A percentile compares a stretch with the other conserved stretches of the same genome.
phyloP scores from a whole-genome alignment of 139 green algal genomes.

The Volvox africanus region DNA sequence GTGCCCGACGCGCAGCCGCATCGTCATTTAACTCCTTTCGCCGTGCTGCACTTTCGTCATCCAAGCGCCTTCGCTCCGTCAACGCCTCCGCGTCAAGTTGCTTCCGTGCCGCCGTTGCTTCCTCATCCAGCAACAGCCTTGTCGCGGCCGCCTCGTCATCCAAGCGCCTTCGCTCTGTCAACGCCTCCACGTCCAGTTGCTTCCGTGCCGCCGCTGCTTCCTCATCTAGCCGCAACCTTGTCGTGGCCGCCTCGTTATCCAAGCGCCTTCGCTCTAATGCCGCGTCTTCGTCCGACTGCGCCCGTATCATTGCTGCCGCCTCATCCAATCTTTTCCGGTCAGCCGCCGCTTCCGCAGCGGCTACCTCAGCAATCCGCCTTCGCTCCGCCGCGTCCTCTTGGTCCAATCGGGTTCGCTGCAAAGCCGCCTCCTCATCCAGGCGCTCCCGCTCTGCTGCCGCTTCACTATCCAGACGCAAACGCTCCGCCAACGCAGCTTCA shows the following conservation, averaged over 20 bases:
- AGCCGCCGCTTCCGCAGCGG: neutral
- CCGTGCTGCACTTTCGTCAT: neutral
- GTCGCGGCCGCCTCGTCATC: neutral
- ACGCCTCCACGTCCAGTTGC: neutral
- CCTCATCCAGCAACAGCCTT: neutral
- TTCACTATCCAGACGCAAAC: neutral
- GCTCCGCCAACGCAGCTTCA: neutral
- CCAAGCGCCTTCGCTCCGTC: neutral
- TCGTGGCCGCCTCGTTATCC: neutral
- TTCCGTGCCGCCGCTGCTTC: neutral
- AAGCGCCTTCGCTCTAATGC: neutral
- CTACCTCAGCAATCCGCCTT: neutral
- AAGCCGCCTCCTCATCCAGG: neutral
- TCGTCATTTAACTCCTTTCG: neutral
- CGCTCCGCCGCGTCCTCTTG: neutral
- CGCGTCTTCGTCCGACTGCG: neutral
- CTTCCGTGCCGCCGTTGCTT: neutral
- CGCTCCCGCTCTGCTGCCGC: neutral
- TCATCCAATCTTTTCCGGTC: neutral
- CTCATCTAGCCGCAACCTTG: neutral
- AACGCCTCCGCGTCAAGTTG: neutral
- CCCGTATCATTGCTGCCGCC: neutral
- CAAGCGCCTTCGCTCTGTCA: neutral
- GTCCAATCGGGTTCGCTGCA: neutral
- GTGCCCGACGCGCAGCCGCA: neutral